Evolutionary conservation across 768 basidiomycete species (phyloP).

Genomic region (Tephrocybe sp.): DNA sequence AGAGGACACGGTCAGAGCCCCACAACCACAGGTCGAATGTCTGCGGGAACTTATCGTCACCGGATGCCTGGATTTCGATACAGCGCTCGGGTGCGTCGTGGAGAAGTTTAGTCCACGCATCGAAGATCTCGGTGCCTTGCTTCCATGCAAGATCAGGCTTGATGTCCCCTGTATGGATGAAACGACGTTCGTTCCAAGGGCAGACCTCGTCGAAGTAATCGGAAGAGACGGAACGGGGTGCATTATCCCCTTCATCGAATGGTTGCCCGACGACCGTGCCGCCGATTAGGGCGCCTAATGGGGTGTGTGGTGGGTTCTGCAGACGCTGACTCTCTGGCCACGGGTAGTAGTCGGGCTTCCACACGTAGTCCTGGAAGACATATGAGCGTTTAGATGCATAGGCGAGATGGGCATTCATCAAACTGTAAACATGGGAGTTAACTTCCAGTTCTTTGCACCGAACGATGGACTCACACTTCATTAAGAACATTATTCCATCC

Average conservation of each 20-base stretch:
- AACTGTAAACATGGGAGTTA: conserved; percentile 21
- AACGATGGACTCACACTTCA: conserved; percentile 29
- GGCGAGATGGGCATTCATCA: conserved; percentile 49
- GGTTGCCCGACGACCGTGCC: conserved; percentile 42
- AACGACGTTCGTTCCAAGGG: conserved; percentile 30
- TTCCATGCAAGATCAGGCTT: conserved; percentile 30
- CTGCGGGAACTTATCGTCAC: conserved; percentile 30
- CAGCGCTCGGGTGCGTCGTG: conserved; percentile 39
- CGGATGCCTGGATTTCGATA: conserved; percentile 33
- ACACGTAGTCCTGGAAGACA: conserved; percentile 43
- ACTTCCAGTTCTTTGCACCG: background rate
- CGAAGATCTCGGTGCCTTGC: conserved; percentile 33
- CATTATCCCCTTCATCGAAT: conserved; percentile 33
- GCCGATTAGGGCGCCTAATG: conserved; percentile 36
- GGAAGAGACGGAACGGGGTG: conserved; percentile 43
- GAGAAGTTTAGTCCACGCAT: conserved; percentile 36
- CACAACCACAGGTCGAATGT: conserved; percentile 33
- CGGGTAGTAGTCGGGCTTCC: conserved; percentile 40
- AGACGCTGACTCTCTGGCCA: conserved; percentile 30
- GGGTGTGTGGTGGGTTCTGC: conserved; percentile 31
- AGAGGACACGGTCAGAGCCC: conserved; percentile 28
- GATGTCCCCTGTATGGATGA: conserved; percentile 35
- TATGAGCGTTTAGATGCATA: conserved; percentile 48
- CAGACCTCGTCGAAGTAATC: conserved; percentile 44
- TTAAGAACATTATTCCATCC: conserved; percentile 44